Evolutionary conservation across 1,284 basidiomycete genomes (phyloP).

Genomic region (Anthracocystis walkeri): DNA sequence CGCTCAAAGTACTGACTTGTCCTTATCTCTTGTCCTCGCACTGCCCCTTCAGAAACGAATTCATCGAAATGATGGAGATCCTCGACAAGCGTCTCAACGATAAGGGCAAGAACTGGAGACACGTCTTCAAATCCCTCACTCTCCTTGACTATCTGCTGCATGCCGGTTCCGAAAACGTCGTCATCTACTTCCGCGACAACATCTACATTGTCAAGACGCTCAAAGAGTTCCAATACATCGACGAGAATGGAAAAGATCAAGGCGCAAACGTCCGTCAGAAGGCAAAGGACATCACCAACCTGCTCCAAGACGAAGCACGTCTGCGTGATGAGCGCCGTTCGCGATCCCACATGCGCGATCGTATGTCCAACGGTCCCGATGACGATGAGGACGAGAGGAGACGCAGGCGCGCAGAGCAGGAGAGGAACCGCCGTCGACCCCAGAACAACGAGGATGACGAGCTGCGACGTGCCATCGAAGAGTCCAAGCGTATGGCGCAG

Average conservation of each 20-base stretch:
- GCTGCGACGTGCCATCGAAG: constrained; percentile 72
- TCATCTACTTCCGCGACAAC: constrained; percentile 97
- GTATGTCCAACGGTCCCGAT: constrained; percentile 77
- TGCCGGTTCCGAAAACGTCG: constrained; percentile 96
- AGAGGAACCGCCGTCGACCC: constrained; percentile 40
- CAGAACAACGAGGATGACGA: constrained; percentile 73
- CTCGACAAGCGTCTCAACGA: constrained; percentile 98
- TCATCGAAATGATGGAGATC: constrained; percentile 99
- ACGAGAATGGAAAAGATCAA: constrained; percentile 96
- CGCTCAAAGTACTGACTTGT: constrained; percentile 2
- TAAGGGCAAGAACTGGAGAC: constrained; percentile 99
- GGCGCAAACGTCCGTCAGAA: constrained; percentile 97
- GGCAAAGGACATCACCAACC: constrained; percentile 97
- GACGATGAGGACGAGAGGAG: constrained; percentile 77
- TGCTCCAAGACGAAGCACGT: constrained; percentile 88
- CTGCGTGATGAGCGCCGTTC: constrained; percentile 86
- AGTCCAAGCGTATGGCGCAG: constrained; percentile 70
- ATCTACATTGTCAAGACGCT: constrained; percentile 98
- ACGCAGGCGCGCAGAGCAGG: constrained; percentile 44
- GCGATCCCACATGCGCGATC: constrained; percentile 91
- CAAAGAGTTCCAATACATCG: constrained; percentile 97
- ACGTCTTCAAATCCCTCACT: constrained; percentile 99
- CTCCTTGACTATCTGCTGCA: constrained; percentile 96
- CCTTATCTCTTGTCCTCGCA: neutral
- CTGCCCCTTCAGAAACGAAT: constrained; percentile 80